These are phyloP conservation scores for Zizania latifolia DNA, from an alignment of 176 grass and related monocot genomes.

Conservation along the genomic window DNA sequence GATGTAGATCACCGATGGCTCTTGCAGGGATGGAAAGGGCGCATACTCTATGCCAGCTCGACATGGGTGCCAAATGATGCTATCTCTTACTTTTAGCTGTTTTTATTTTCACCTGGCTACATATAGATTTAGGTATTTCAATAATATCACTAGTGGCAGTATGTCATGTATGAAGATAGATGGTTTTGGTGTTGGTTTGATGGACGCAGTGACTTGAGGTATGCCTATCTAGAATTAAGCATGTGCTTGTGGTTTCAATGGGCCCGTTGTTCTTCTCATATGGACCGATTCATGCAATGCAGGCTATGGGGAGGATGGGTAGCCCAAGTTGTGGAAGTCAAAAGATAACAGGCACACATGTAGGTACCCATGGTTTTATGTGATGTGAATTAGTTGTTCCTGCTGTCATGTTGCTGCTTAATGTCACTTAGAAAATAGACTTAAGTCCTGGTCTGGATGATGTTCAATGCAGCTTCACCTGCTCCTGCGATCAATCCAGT, in stretches of 20 bases:
- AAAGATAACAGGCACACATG: not conserved
- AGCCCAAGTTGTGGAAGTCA: conserved; percentile 1
- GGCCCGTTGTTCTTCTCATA: conserved; percentile 13
- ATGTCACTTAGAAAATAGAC: conserved; percentile 21
- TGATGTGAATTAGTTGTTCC: conserved; percentile 34
- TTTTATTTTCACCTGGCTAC: not conserved
- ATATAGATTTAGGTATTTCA: conserved; percentile 33
- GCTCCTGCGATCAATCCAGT: conserved; percentile 28
- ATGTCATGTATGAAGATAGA: conserved; percentile 35
- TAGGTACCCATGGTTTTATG: conserved; percentile 3
- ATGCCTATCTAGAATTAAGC: not conserved
- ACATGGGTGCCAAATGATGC: conserved; percentile 53
- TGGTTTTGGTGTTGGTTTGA: conserved; percentile 13
- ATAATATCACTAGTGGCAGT: conserved; percentile 23
- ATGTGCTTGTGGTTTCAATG: not conserved
- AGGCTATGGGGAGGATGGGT: conserved; percentile 10
- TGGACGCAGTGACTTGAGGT: conserved; percentile 26
- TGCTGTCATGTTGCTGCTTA: not conserved
- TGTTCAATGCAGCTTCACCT: not conserved
- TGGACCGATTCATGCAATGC: not conserved
- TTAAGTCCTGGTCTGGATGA: conserved; percentile 12
- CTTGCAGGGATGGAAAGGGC: conserved; percentile 85
- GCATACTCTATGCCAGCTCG: conserved; percentile 56
- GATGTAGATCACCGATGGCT: conserved; percentile 72
- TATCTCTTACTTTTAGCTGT: conserved; percentile 24